Evolutionary conservation across 2,329 filamentous ascomycete species (phyloP), one percentile per base, ranked within the genome.

Genomic region (Exserohilum turcica): DNA sequence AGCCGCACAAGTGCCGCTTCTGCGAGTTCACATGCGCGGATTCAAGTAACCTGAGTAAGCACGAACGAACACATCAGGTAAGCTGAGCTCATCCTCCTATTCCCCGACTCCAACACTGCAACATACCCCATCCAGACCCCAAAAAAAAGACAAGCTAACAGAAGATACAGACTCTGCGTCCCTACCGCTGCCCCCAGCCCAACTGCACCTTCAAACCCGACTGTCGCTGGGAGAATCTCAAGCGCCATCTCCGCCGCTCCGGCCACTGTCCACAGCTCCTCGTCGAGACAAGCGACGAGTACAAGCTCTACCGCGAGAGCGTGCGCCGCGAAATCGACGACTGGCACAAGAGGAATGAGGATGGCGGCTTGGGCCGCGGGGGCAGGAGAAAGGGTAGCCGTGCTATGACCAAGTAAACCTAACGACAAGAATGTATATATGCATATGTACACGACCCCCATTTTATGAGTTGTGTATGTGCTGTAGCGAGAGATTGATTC

Each of bases 11-110:
- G 47, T 75, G 73, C 56, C 66, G 72, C 15, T 72, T 70, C 47
- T 76, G 73, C 51, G 66, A 70, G 16, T 76, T 76, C 51, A 70
- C 67, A 12, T 76, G 73, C 31, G 73, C 73, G 1, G 73, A 75
- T 48, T 63, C 60, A 5, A 70, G 65, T 19, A 75, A 75, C 40
- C 29, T 75, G 29, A 72, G 67, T 18, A 75, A 75, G 48, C 73
- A 75, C 43, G 72, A 74, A 51, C 59, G 70, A 13, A 74, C 70
- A 5, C 70, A 74, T 48, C 69, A 73, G 62, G 70, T 70, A 58
- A 13, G 59, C 21, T n/a, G 2, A 8, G 2, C 5, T 6, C 18
- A 6, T 7, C 27, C 6, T 29, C 28, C 2, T 21, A 24, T 16
- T n/a, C 4, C 5, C 10, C 15, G 2, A 3, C 13, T n/a, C n/a